Evolutionary conservation across 768 basidiomycete species (phyloP).

Genomic region (Kwoniella pini): DNA sequence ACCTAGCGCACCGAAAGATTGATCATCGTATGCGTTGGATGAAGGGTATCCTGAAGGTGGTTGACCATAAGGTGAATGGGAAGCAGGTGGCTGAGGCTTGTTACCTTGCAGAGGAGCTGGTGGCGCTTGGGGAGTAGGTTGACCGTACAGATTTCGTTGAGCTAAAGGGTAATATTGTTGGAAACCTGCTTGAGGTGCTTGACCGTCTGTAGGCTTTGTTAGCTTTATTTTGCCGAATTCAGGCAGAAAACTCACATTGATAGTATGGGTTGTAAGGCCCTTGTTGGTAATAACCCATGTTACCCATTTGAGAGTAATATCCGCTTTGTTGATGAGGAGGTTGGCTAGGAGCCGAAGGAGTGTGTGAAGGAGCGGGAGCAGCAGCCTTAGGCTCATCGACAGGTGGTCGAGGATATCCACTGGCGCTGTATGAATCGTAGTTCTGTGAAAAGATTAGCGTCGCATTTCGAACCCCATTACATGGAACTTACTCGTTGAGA

Average conservation of each 20-base stretch:
- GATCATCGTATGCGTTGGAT: conserved; percentile 39
- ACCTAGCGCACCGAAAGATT: conserved; percentile 25
- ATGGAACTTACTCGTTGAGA: conserved; percentile 40
- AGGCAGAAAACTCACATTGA: conserved; percentile 54
- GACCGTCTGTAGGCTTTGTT: no score
- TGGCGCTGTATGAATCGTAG: conserved; percentile 53
- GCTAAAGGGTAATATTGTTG: conserved; percentile 53
- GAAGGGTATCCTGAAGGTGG: conserved; percentile 39
- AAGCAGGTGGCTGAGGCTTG: conserved; percentile 35
- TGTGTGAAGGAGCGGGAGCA: conserved; percentile 32
- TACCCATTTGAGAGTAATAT: conserved; percentile 48
- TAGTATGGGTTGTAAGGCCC: conserved; percentile 56
- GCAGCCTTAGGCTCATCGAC: conserved; percentile 48
- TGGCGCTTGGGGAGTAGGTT: conserved; percentile 40
- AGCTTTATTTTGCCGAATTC: no score
- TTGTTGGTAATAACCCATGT: conserved; percentile 52
- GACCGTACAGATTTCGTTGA: conserved; percentile 48
- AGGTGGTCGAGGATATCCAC: conserved; percentile 50
- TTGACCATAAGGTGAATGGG: conserved; percentile 50
- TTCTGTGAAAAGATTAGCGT: conserved; percentile 12
- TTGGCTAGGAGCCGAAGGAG: conserved; percentile 31
- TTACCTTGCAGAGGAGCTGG: conserved; percentile 31
- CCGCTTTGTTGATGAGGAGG: conserved; percentile 45
- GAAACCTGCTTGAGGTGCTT: conserved; percentile 51
- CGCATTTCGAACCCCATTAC: neutral